A percentile compares a stretch with the other conserved stretches of the same genome.
phyloP scores from a whole-genome alignment of 768 basidiomycete genomes.

The Kondoa subrosea region DNA sequence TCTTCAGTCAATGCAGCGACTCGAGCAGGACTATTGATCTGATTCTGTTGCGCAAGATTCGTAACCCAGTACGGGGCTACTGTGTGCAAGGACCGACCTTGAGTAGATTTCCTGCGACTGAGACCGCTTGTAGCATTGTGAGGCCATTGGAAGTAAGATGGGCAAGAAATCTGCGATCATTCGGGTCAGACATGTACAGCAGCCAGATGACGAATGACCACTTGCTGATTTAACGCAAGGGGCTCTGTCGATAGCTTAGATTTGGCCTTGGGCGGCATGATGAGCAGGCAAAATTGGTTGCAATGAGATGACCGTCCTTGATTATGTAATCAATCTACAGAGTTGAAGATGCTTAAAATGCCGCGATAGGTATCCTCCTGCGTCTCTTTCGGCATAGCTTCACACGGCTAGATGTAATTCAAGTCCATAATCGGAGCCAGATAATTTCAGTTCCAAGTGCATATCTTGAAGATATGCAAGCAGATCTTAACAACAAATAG shows the following conservation, averaged over 20 bases:
- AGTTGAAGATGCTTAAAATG: not conserved
- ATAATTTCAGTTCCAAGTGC: too few species aligned
- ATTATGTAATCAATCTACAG: too few species aligned
- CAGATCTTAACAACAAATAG: too few species aligned
- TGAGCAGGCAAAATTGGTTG: too few species aligned
- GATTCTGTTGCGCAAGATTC: slow-evolving; percentile 53
- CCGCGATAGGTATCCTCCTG: not conserved
- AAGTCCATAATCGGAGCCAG: too few species aligned
- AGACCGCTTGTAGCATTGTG: slow-evolving; percentile 50
- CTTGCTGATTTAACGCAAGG: not conserved
- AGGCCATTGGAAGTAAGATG: slow-evolving; percentile 35
- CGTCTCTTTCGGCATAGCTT: not conserved
- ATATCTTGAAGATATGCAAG: too few species aligned
- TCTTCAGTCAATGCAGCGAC: slow-evolving; percentile 32
- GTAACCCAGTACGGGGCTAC: slow-evolving; percentile 32
- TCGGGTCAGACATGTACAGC: not conserved
- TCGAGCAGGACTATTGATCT: slow-evolving; percentile 44
- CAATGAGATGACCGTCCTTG: too few species aligned
- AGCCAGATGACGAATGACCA: not conserved
- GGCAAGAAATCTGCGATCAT: not conserved
- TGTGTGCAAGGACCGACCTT: slow-evolving; percentile 11
- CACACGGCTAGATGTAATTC: too few species aligned
- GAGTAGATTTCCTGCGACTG: slow-evolving; percentile 44
- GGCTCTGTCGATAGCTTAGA: not conserved
- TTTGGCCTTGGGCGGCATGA: not conserved